phyloP scores from a whole-genome alignment of 805 yeast species.

The Metschnikowia baotianmanensis region DNA sequence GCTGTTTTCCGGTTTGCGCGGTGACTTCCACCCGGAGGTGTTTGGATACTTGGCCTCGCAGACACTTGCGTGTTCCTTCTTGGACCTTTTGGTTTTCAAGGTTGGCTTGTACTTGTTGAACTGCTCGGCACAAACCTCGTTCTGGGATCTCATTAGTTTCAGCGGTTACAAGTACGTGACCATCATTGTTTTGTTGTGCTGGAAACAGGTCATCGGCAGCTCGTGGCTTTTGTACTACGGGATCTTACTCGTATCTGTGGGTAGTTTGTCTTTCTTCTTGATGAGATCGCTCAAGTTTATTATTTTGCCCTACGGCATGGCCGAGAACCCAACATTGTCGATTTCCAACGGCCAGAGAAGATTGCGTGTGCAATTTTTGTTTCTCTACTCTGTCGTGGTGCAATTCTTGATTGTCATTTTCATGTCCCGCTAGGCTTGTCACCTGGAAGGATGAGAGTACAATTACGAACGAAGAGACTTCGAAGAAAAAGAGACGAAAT shows the following conservation, averaged over 20 bases:
- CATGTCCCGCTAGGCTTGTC: constrained; percentile 36
- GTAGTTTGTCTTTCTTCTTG: constrained; percentile 55
- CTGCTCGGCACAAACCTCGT: constrained; percentile 54
- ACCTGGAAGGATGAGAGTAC: not conserved
- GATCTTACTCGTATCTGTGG: constrained; percentile 32
- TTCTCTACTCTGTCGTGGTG: constrained; percentile 77
- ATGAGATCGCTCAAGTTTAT: constrained; percentile 69
- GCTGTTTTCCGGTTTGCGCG: constrained; percentile 77
- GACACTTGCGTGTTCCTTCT: constrained; percentile 74
- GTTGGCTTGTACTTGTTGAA: constrained; percentile 79
- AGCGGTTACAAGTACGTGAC: constrained; percentile 95
- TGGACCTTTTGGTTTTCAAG: constrained; percentile 75
- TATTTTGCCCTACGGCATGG: constrained; percentile 51
- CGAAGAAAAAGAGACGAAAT: not conserved
- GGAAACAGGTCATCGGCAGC: constrained; percentile 45
- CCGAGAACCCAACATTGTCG: constrained; percentile 48
- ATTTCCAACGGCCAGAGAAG: constrained; percentile 68
- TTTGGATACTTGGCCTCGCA: constrained; percentile 85
- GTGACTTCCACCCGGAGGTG: constrained; percentile 89
- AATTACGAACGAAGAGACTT: not conserved
- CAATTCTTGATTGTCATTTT: constrained; percentile 77
- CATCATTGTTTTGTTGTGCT: constrained; percentile 53
- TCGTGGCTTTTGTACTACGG: constrained; percentile 37
- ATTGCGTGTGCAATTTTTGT: constrained; percentile 81
- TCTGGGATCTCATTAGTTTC: constrained; percentile 84